Evolutionary conservation across 1,284 basidiomycete genomes (phyloP), one percentile per base, ranked within the genome.

Genomic region (Trametes polyzona): DNA sequence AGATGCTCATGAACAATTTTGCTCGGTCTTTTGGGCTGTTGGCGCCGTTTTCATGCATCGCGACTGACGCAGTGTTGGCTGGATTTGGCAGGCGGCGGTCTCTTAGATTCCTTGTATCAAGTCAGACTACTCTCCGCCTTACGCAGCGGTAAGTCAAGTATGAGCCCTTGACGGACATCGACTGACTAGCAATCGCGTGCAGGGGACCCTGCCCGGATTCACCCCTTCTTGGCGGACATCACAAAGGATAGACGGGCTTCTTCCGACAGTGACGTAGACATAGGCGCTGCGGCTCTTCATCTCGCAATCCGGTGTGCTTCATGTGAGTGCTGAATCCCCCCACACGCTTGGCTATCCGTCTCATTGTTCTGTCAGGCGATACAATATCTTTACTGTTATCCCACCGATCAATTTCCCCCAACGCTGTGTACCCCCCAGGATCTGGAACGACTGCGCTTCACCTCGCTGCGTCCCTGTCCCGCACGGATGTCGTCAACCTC

Each of bases 221-320:
- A 92, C 65, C 89, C 91, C 2, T 92, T 94, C 69, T 78, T 95
- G n/a, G 71, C 86, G 7, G 90, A 93, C 68, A 86, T 94, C 49
- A 78, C 79, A 51, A 84, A 85, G 69, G 82, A 88, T 63, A 80
- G 78, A 62, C 76, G 82, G 19, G 79, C 72, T 26, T 82, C 80
- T n/a, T 57, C 69, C 0, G 79, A 78, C 14, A 74, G 76, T 16
- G 68, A 70, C 21, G 64, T 83, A 0, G 84, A 91, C 66, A 79
- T 84, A 2, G 88, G 84, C 7, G 88, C 91, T 23, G 85, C 88
- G 5, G 86, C 93, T 0, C 78, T 96, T 7, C 93, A 95, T 69
- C 83, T 96, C 33, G 93, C 94, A 4, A 88, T 96, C 14, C 83
- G 92, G 49, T 95, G 95, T 67, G 92, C 88, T 53, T 85, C 87